phyloP scores from a whole-genome alignment of 202 grass and related monocot genomes.

The Schoenoplectus triqueter region DNA sequence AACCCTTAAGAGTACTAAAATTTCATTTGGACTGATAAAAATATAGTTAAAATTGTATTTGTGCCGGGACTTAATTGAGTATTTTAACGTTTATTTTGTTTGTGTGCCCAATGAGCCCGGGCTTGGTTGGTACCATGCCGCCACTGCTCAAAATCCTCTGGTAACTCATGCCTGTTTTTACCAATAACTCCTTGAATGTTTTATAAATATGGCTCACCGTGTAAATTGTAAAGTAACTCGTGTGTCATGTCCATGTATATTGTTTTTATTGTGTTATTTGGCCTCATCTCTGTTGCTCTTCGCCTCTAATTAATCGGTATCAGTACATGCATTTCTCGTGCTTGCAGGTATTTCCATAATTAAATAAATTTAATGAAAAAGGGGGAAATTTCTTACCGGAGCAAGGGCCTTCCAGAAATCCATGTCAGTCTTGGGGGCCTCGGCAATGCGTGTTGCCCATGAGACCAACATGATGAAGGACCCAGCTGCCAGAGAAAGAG shows the following conservation, averaged over 20 bases:
- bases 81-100: too few relatives aligned
- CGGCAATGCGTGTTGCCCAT: conserved; percentile 66
- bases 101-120: too few relatives aligned
- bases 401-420: conserved; percentile 88
- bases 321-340: not conserved
- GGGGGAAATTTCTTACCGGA: conserved; percentile 52
- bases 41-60: too few relatives aligned
- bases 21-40: too few relatives aligned
- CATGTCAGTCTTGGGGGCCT: conserved; percentile 69
- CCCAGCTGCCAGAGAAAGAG: conserved; percentile 85
- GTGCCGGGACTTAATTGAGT: too few relatives aligned
- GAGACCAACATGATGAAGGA: conserved; percentile 94
- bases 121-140: too few relatives aligned
- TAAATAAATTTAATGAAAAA: not conserved
- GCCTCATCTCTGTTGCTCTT: not conserved
- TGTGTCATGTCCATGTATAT: not conserved
- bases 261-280: not conserved
- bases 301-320: not conserved
- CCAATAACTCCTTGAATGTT: not conserved
- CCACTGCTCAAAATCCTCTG: not conserved
- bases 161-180: not conserved
- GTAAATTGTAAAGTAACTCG: not conserved
- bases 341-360: not conserved
- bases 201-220: not conserved
- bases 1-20: too few relatives aligned